Conservation (phyloP, 345 rosid genomes). For the Syzygium jambos region DNA sequence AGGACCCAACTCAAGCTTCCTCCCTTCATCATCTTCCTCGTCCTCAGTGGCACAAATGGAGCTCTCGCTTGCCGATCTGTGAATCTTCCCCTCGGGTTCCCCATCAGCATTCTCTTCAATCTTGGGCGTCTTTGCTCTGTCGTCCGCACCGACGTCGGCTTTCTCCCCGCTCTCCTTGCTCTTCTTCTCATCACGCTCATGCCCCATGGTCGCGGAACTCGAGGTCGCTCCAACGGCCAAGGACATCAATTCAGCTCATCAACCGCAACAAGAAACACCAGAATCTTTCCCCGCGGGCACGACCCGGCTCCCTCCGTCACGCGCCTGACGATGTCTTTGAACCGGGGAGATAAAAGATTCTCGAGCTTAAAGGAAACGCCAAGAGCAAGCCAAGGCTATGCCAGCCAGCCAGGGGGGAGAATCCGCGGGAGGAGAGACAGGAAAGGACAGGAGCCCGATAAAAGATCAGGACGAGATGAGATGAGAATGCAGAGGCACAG, state of each 20-base stretch:
- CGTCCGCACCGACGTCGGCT: slow-evolving; percentile 10
- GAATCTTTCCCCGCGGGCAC: not conserved
- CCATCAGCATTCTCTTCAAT: slow-evolving; percentile 10
- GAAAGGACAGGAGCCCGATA: not conserved
- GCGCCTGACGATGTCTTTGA: not conserved
- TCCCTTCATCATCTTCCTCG: slow-evolving; percentile 39
- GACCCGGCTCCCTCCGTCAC: not conserved
- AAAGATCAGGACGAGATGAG: not conserved
- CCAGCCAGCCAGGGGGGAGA: not conserved
- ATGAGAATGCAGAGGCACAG: not conserved
- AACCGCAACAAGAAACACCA: slow-evolving; percentile 1
- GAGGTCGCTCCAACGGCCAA: slow-evolving; percentile 26
- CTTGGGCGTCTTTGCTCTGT: slow-evolving; percentile 1
- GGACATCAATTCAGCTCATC: slow-evolving; percentile 32
- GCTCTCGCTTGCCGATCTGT: slow-evolving; percentile 20
- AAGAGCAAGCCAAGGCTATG: not conserved
- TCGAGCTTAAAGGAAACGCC: not conserved
- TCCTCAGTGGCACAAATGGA: slow-evolving; percentile 39
- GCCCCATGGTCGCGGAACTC: slow-evolving; percentile 26
- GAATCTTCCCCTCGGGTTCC: slow-evolving; percentile 8
- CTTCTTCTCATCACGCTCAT: slow-evolving; percentile 19
- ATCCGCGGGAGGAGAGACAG: not conserved
- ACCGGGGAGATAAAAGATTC: not conserved
- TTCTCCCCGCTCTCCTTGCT: not conserved
- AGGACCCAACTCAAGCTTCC: slow-evolving; percentile 55